Conservation (phyloP, 2,329 filamentous ascomycete genomes). For the Botrytis byssoidea region DNA sequence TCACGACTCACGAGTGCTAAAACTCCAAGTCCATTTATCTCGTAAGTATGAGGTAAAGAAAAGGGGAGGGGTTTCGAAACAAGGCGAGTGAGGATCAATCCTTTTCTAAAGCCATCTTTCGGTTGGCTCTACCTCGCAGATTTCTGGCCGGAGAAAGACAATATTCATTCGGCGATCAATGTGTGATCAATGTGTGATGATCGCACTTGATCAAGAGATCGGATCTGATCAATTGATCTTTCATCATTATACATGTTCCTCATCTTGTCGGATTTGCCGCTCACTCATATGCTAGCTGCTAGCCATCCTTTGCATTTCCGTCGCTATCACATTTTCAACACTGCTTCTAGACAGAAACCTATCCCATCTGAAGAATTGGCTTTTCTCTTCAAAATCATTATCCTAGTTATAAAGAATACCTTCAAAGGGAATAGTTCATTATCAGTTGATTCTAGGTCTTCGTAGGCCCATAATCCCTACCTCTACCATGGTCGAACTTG, state of each 20-base stretch:
- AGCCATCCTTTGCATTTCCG: not conserved
- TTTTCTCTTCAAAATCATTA: not conserved
- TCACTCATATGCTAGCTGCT: not conserved
- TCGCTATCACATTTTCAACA: not conserved
- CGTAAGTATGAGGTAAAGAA: constrained; percentile 9
- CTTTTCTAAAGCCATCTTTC: not conserved
- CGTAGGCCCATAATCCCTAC: not conserved
- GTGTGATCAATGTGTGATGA: not conserved
- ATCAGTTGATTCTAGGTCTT: not conserved
- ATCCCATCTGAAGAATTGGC: not conserved
- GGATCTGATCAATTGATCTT: not conserved
- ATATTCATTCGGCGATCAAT: not conserved
- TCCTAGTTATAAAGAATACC: not conserved
- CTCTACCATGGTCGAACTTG: not conserved
- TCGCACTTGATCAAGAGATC: not conserved
- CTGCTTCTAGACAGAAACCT: not conserved
- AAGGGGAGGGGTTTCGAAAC: not conserved
- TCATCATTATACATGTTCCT: constrained; percentile 1
- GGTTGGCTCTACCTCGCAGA: not conserved
- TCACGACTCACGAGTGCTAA: constrained; percentile 1
- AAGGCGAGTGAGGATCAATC: not conserved
- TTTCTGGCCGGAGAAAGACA: not conserved
- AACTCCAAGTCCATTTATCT: constrained; percentile 4
- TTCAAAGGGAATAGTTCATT: not conserved
- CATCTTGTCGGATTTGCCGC: not conserved